Percentiles rank a stretch among this genome's conserved stretches.
Evolutionary conservation across 2,329 filamentous ascomycete species (phyloP).

Genomic region (Neofusicoccum kwambonambiense): DNA sequence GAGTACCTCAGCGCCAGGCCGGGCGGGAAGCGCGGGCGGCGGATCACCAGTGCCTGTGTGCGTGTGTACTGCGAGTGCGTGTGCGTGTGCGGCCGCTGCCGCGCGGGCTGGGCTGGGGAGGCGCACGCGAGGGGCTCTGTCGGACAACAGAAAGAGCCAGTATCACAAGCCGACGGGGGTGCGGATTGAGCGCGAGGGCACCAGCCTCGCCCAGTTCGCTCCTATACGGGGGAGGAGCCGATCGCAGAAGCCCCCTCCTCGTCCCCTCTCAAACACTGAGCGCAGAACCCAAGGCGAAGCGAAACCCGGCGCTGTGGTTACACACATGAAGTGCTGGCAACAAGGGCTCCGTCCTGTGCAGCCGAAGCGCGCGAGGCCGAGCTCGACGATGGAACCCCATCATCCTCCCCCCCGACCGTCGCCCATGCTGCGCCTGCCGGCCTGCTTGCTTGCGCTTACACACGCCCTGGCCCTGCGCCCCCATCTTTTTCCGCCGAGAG

Average conservation of each 20-base stretch:
- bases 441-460: background rate
- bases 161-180: background rate
- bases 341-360: slow-evolving; percentile 8
- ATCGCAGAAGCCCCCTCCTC: background rate
- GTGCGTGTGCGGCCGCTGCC: background rate
- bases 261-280: background rate
- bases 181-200: background rate
- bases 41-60: background rate
- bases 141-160: background rate
- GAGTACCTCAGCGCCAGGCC: background rate
- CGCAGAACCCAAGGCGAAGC: slow-evolving; percentile 4
- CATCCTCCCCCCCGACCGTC: background rate
- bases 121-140: background rate
- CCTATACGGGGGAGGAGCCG: background rate
- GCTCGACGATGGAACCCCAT: slow-evolving; percentile 1
- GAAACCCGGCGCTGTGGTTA: slow-evolving; percentile 12
- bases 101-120: background rate
- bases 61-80: background rate
- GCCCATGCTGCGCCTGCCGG: slow-evolving; percentile 2
- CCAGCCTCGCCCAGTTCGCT: background rate
- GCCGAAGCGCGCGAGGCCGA: background rate
- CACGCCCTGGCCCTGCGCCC: background rate
- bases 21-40: background rate
- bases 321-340: slow-evolving; percentile 9
- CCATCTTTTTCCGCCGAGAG: background rate